Evolutionary conservation across 495 filamentous ascomycete species (phyloP).

Genomic region (Xylaria curta): DNA sequence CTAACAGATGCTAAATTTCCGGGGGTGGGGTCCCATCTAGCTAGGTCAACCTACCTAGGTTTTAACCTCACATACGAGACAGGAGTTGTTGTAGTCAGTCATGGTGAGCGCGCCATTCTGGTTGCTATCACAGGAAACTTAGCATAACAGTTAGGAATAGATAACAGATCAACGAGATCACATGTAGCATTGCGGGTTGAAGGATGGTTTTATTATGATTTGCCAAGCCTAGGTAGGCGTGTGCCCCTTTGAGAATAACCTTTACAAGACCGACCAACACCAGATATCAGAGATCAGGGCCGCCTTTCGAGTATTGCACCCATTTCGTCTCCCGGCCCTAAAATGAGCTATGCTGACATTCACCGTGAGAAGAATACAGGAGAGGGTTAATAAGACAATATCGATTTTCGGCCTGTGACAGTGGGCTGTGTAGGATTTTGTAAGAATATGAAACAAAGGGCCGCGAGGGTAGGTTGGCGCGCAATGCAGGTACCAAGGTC

Average conservation of each 20-base stretch:
- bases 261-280: conserved; percentile 33
- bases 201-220: conserved; percentile 28
- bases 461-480: conserved; percentile 2
- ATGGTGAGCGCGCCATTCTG: background rate
- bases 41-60: too few species aligned
- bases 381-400: conserved; percentile 14
- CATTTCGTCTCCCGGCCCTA: conserved; percentile 23
- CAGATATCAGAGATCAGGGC: conserved; percentile 37
- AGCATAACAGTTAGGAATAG: background rate
- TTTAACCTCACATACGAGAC: background rate
- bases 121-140: background rate
- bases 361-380: background rate
- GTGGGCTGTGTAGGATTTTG: conserved; percentile 5
- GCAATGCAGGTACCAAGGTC: background rate
- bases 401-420: conserved; percentile 14
- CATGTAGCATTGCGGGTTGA: conserved; percentile 19
- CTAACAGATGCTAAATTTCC: background rate
- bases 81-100: background rate
- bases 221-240: conserved; percentile 14
- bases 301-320: conserved; percentile 30
- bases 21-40: background rate
- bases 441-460: conserved; percentile 22
- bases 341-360: conserved; percentile 14
- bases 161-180: background rate
- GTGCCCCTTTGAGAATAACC: conserved; percentile 18